These are phyloP conservation scores for Lophiotrema nucula DNA, from an alignment of 495 filamentous ascomycete species.

Conservation along the genomic window DNA sequence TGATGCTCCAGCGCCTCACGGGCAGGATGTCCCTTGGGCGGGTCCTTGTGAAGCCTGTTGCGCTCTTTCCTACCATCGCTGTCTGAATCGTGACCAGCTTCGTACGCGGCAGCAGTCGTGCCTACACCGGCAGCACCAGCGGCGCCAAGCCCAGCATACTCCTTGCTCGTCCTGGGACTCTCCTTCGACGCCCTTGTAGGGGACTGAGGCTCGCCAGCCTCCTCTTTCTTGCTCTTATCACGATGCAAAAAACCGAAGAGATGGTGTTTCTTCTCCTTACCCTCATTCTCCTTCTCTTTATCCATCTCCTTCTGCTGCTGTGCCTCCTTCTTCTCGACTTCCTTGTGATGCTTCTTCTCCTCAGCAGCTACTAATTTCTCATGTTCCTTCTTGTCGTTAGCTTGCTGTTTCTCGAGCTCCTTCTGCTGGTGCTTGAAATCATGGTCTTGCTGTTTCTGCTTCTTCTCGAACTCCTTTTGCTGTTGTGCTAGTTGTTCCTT, in stretches of 20 bases:
- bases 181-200: too few relatives aligned
- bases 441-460: conserved; percentile 19
- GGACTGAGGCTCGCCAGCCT: background rate
- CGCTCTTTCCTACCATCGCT: conserved; percentile 8
- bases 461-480: conserved; percentile 18
- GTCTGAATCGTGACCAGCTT: background rate
- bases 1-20: conserved; percentile 19
- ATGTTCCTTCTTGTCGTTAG: conserved; percentile 20
- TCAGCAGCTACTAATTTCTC: conserved; percentile 17
- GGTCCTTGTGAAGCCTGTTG: conserved; percentile 35
- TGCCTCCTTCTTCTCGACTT: conserved; percentile 19
- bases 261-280: conserved; percentile 24
- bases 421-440: conserved; percentile 29
- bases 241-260: conserved; percentile 39
- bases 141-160: conserved; percentile 22
- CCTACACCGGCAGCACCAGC: conserved; percentile 16
- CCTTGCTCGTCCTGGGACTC: conserved; percentile 8
- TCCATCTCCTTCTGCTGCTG: conserved; percentile 21
- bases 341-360: conserved; percentile 30
- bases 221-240: conserved; percentile 29
- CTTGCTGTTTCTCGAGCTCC: conserved; percentile 21
- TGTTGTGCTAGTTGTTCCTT: conserved; percentile 22
- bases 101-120: conserved; percentile 21
- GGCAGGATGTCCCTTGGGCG: conserved; percentile 31
- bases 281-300: conserved; percentile 13